A percentile compares a stretch with the other conserved stretches of the same genome.
Conservation (phyloP, 495 filamentous ascomycete species). For the Xylaria longipes region DNA sequence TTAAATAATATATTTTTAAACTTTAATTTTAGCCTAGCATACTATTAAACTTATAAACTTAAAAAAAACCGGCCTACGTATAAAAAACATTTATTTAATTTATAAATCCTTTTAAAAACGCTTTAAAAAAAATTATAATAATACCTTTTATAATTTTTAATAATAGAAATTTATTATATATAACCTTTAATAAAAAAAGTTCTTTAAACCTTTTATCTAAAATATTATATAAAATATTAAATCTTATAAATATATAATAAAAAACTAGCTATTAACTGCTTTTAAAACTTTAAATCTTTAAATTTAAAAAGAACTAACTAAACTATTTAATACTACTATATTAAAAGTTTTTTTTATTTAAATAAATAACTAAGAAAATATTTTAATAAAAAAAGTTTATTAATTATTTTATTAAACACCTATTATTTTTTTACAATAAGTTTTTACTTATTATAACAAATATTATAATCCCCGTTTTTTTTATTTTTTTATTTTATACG, state of each 20-base stretch:
- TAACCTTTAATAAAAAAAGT: background rate
- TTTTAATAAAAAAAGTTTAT: background rate
- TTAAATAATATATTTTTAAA: no score
- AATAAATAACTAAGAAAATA: conserved; percentile 4
- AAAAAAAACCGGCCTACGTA: no score
- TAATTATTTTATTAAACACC: conserved; percentile 7
- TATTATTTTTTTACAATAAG: background rate
- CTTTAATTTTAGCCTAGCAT: no score
- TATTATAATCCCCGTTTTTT: background rate
- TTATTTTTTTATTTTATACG: conserved; percentile 3
- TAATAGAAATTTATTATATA: no score
- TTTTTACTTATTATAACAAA: conserved; percentile 1
- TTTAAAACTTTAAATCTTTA: conserved; percentile 3
- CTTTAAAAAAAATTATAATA: no score
- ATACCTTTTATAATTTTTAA: no score
- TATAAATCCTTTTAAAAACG: no score
- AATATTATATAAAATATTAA: conserved; percentile 7
- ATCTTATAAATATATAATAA: conserved; percentile 5
- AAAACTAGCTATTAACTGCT: background rate
- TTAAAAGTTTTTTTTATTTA: conserved; percentile 1
- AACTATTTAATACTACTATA: background rate
- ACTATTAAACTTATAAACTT: no score
- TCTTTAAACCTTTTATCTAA: conserved; percentile 1
- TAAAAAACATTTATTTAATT: no score
- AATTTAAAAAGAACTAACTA: conserved; percentile 2